phyloP scores from a whole-genome alignment of 148 eudicot species.

The Mesembryanthemum crystallinum region DNA sequence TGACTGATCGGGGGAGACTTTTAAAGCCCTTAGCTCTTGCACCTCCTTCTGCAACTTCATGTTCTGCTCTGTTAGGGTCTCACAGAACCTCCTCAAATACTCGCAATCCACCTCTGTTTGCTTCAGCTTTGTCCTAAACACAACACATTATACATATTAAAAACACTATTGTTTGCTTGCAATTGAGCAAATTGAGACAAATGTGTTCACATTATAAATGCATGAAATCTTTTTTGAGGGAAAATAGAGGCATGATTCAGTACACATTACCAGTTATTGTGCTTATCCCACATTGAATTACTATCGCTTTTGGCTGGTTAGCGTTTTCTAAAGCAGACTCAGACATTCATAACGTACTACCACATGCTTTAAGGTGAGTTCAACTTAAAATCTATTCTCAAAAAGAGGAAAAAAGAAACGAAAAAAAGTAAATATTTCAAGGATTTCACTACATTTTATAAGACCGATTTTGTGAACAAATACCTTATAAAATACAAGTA shows the following conservation, averaged over 20 bases:
- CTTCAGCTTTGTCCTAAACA: slow-evolving; percentile 62
- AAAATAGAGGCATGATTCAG: neutral
- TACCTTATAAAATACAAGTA: no score
- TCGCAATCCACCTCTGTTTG: slow-evolving; percentile 71
- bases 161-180: neutral
- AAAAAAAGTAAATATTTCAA: no score
- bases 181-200: neutral
- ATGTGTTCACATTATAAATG: no score
- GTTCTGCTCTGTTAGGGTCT: slow-evolving; percentile 58
- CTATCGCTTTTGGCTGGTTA: slow-evolving; percentile 33
- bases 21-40: slow-evolving; percentile 49
- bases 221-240: no score
- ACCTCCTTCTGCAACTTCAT: slow-evolving; percentile 59
- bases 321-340: slow-evolving; percentile 35
- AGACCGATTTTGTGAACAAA: no score
- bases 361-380: slow-evolving; percentile 27
- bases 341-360: slow-evolving; percentile 27
- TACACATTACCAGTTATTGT: neutral
- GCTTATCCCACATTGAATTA: neutral
- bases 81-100: slow-evolving; percentile 48
- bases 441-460: no score
- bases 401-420: no score
- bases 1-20: slow-evolving; percentile 34
- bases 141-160: neutral
- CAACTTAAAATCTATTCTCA: slow-evolving; percentile 41